A percentile compares a stretch with the other conserved stretches of the same genome.
These are phyloP conservation scores for Tanacetum coccineum DNA, from an alignment of 129 eudicot species.

Conservation along the genomic window DNA sequence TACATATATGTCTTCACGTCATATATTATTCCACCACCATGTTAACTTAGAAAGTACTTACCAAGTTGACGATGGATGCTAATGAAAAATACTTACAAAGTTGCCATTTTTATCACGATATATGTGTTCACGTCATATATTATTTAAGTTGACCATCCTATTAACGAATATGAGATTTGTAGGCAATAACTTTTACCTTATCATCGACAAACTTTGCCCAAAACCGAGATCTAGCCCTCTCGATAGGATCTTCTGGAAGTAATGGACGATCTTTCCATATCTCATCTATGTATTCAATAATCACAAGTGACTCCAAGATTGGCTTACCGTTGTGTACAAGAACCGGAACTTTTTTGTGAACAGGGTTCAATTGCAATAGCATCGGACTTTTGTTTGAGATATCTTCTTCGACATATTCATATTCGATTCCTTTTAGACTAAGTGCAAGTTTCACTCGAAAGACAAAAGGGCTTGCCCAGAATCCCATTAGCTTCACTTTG, in stretches of 20 bases:
- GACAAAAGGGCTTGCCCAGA: constrained; percentile 31
- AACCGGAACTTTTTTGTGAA: constrained; percentile 39
- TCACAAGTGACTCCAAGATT: constrained; percentile 35
- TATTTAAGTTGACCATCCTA: no score
- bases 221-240: constrained; percentile 36
- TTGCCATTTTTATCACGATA: no score
- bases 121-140: no score
- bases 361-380: constrained; percentile 37
- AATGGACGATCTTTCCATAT: constrained; percentile 37
- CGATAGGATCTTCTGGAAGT: constrained; percentile 33
- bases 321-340: constrained; percentile 42
- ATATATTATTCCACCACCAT: no score
- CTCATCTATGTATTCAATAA: constrained; percentile 44
- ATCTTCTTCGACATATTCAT: constrained; percentile 37
- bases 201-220: constrained; percentile 44
- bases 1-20: no score
- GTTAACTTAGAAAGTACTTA: no score
- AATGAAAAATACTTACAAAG: no score
- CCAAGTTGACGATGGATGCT: no score
- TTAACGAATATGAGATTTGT: no score
- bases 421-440: constrained; percentile 28
- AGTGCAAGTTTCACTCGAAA: constrained; percentile 38
- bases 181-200: constrained; percentile 13
- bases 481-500: constrained; percentile 36
- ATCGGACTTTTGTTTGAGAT: constrained; percentile 29